Conservation (phyloP, 495 filamentous ascomycete species). For the Neurospora intermedia region DNA sequence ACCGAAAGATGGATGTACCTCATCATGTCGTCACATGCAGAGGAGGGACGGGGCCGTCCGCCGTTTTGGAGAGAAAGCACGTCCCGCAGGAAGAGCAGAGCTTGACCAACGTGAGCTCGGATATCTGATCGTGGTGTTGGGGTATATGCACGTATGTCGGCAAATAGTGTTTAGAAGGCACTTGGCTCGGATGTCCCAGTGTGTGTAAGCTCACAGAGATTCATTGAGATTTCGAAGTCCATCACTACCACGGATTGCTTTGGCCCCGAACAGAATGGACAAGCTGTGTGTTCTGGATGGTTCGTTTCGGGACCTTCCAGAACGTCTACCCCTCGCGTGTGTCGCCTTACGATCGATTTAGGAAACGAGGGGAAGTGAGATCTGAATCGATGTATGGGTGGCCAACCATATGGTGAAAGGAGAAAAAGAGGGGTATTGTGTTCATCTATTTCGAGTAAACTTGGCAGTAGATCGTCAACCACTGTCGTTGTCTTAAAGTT, state of each 20-base stretch:
- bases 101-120: neutral
- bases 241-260: neutral
- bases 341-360: neutral
- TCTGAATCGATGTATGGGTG: neutral
- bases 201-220: neutral
- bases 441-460: neutral
- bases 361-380: neutral
- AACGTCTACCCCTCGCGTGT: neutral
- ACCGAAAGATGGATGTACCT: neutral
- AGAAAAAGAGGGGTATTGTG: neutral
- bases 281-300: neutral
- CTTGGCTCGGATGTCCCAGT: neutral
- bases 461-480: neutral
- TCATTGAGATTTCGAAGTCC: neutral
- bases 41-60: neutral
- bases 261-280: neutral
- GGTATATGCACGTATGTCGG: neutral
- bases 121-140: neutral
- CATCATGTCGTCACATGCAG: neutral
- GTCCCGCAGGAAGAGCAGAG: neutral
- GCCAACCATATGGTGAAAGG: neutral
- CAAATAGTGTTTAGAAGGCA: neutral
- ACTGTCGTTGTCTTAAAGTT: neutral
- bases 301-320: neutral
- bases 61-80: neutral